Evolutionary conservation across 2,329 filamentous ascomycete species (phyloP).

Genomic region (Fulvia fulva): DNA sequence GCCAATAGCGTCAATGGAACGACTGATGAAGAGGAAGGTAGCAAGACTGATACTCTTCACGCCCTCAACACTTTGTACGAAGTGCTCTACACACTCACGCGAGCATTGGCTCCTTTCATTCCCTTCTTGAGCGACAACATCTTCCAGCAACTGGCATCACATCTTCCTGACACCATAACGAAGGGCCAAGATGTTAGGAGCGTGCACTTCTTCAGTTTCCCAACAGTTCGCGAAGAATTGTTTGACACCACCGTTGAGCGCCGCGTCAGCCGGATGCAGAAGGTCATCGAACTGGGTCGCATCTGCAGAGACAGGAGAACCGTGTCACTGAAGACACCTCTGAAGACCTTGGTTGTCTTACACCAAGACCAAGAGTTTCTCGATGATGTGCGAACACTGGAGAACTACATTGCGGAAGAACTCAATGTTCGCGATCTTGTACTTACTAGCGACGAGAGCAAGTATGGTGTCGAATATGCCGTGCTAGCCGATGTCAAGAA

Average conservation of each 20-base stretch:
- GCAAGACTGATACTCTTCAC: constrained; percentile 74
- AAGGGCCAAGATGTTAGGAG: constrained; percentile 69
- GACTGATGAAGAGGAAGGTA: constrained; percentile 59
- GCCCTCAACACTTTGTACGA: constrained; percentile 93
- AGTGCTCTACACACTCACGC: constrained; percentile 82
- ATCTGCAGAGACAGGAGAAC: constrained; percentile 80
- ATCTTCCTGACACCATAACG: constrained; percentile 69
- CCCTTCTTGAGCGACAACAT: constrained; percentile 95
- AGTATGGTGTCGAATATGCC: constrained; percentile 89
- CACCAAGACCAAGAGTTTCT: constrained; percentile 79
- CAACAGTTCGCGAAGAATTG: constrained; percentile 80
- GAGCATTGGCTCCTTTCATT: constrained; percentile 87
- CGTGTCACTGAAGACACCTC: constrained; percentile 82
- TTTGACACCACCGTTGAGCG: constrained; percentile 85
- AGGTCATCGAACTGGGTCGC: constrained; percentile 85
- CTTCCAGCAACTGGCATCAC: constrained; percentile 75
- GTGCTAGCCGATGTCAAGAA: constrained; percentile 89
- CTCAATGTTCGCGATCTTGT: constrained; percentile 84
- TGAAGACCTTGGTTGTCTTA: constrained; percentile 86
- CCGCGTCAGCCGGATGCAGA: constrained; percentile 86
- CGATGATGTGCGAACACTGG: constrained; percentile 77
- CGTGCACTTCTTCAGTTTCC: constrained; percentile 89
- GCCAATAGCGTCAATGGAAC: constrained; percentile 20
- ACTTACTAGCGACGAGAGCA: constrained; percentile 78
- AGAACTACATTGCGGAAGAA: constrained; percentile 87